A percentile compares a stretch with the other conserved stretches of the same genome.
Conservation (phyloP, 495 filamentous ascomycete genomes). For the Aspergillus homomorphus region DNA sequence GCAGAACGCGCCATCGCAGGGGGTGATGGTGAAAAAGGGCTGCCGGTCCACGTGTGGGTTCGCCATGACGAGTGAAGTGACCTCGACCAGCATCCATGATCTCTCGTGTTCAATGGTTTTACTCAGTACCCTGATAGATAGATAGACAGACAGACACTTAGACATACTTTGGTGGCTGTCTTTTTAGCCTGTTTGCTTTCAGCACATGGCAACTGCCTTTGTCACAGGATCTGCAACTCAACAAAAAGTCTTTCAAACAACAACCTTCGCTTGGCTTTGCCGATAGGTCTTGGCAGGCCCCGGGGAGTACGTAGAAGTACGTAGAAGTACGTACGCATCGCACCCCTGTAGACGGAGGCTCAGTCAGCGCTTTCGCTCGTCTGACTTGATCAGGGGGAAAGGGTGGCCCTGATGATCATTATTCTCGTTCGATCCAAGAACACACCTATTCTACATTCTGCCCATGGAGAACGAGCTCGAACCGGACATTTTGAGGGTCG, state of each 20-base stretch:
- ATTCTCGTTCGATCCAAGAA: background rate
- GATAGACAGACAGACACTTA: no score
- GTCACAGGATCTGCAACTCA: background rate
- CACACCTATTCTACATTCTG: background rate
- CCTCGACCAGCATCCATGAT: constrained; percentile 17
- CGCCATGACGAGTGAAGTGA: background rate
- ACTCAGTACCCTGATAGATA: background rate
- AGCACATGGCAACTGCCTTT: background rate
- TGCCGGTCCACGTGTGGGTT: constrained; percentile 23
- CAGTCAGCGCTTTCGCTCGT: background rate
- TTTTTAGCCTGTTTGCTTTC: background rate
- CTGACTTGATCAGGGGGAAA: background rate
- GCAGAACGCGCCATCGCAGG: constrained; percentile 35
- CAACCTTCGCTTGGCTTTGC: background rate
- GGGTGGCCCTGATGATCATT: background rate
- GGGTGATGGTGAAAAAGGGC: constrained; percentile 32
- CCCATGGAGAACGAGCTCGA: background rate
- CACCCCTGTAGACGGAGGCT: background rate
- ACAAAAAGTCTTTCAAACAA: background rate
- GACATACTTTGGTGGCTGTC: no score
- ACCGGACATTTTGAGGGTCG: background rate
- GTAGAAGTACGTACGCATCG: background rate
- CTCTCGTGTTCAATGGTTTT: constrained; percentile 6
- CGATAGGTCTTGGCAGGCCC: constrained; percentile 12
- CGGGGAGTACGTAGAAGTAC: background rate